Percentiles rank a stretch among this genome's conserved stretches.
Evolutionary conservation across 2,329 filamentous ascomycete species (phyloP).

Genomic region (Monilinia laxa): DNA sequence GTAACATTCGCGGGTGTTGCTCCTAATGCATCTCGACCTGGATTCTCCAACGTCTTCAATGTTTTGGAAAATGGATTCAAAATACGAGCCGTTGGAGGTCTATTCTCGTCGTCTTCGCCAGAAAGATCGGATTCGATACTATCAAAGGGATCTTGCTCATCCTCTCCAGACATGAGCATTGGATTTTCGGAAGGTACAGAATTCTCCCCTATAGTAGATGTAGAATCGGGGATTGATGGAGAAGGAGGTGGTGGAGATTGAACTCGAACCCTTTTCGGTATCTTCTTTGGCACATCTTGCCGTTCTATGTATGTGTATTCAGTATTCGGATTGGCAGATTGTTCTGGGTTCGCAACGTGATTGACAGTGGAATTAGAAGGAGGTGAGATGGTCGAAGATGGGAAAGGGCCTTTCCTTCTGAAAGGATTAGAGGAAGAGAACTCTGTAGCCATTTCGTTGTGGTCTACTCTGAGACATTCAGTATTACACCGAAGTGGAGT

Average conservation of each 20-base stretch:
- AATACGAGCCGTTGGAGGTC: conserved; percentile 41
- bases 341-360: conserved; percentile 23
- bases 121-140: conserved; percentile 39
- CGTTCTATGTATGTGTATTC: conserved; percentile 24
- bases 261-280: conserved; percentile 63
- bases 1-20: conserved; percentile 27
- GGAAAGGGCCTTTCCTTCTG: conserved; percentile 34
- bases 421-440: conserved; percentile 41
- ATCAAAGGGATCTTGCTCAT: conserved; percentile 38
- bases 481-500: conserved; percentile 23
- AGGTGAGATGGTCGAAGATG: conserved; percentile 25
- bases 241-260: conserved; percentile 61
- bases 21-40: conserved; percentile 30
- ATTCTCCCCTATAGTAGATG: conserved; percentile 39
- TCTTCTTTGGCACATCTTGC: conserved; percentile 32
- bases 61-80: conserved; percentile 57
- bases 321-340: conserved; percentile 22
- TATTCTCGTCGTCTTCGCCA: conserved; percentile 32
- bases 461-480: conserved; percentile 23
- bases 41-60: conserved; percentile 50
- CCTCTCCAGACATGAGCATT: conserved; percentile 39
- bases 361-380: conserved; percentile 25
- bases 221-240: conserved; percentile 51
- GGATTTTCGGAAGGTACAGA: conserved; percentile 30
- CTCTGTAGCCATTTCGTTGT: conserved; percentile 36